Percentiles rank a stretch among this genome's conserved stretches.
These are phyloP conservation scores for Picochlorum sp. DNA, from an alignment of 139 green algal species.

Conservation along the genomic window DNA sequence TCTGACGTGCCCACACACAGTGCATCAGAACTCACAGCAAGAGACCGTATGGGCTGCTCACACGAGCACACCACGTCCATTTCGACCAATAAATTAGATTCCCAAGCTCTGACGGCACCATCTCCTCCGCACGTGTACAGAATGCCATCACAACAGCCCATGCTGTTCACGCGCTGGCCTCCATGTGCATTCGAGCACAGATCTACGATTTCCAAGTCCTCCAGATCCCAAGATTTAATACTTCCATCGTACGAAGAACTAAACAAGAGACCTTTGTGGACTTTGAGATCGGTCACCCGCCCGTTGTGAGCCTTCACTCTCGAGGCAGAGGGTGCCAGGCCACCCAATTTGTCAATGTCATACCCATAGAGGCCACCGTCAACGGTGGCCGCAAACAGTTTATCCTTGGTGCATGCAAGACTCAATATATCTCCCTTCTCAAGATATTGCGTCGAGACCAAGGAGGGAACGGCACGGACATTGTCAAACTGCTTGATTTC, in stretches of 20 bases:
- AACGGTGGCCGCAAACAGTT: conserved; percentile 46
- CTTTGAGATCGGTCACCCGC: conserved; percentile 36
- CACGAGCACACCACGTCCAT: not conserved
- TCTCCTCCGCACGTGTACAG: conserved; percentile 70
- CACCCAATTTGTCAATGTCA: conserved; percentile 42
- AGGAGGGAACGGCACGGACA: conserved; percentile 49
- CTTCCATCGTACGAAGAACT: conserved; percentile 46
- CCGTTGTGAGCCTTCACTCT: conserved; percentile 56
- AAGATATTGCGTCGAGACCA: conserved; percentile 31
- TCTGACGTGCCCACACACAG: too few species aligned
- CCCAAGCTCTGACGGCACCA: conserved; percentile 30
- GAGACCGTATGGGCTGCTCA: too few species aligned
- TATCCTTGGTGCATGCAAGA: conserved; percentile 30
- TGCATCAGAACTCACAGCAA: too few species aligned
- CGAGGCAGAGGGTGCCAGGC: conserved; percentile 27
- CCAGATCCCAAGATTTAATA: conserved; percentile 58
- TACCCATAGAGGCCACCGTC: conserved; percentile 54
- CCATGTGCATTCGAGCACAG: conserved; percentile 34
- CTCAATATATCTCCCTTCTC: conserved; percentile 65
- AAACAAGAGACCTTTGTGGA: conserved; percentile 42
- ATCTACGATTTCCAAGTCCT: conserved; percentile 45
- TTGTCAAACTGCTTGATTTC: conserved; percentile 59
- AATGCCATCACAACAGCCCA: conserved; percentile 21
- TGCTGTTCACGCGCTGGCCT: conserved; percentile 46
- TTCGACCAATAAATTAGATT: not conserved